Conservation (phyloP, 306 rosid genomes). For the Glycine latifolia region DNA sequence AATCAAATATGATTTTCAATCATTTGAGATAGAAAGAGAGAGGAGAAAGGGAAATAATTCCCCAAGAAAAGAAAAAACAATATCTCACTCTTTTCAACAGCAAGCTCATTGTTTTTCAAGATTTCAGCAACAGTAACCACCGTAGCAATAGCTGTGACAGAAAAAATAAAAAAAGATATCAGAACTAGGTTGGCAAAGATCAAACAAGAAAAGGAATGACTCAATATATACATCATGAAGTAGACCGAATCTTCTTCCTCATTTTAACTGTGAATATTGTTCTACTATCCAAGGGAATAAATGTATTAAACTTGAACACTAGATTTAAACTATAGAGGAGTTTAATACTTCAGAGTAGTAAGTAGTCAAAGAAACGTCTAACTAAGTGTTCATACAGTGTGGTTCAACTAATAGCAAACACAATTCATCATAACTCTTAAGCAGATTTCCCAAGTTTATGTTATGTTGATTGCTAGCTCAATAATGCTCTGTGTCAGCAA, state of each 20-base stretch:
- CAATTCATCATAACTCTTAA: not conserved
- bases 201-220: not conserved
- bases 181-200: constrained; percentile 15
- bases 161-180: constrained; percentile 7
- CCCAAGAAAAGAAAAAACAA: not conserved
- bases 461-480: not conserved
- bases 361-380: not conserved
- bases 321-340: constrained; percentile 7
- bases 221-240: not conserved
- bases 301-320: not conserved
- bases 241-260: not conserved
- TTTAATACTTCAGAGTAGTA: constrained; percentile 9
- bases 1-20: constrained; percentile 19
- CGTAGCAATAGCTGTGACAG: constrained; percentile 73
- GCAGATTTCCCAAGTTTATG: constrained; percentile 3
- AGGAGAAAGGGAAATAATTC: constrained; percentile 2
- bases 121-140: constrained; percentile 89
- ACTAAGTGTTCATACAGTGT: not conserved
- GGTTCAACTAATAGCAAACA: constrained; percentile 14
- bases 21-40: not conserved
- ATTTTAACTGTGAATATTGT: not conserved
- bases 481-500: not conserved
- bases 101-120: constrained; percentile 79
- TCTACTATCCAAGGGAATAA: constrained; percentile 5
- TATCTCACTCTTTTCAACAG: constrained; percentile 77